These are phyloP conservation scores for Botrytis fragariae DNA, from an alignment of 2,329 filamentous ascomycete genomes.

Conservation along the genomic window DNA sequence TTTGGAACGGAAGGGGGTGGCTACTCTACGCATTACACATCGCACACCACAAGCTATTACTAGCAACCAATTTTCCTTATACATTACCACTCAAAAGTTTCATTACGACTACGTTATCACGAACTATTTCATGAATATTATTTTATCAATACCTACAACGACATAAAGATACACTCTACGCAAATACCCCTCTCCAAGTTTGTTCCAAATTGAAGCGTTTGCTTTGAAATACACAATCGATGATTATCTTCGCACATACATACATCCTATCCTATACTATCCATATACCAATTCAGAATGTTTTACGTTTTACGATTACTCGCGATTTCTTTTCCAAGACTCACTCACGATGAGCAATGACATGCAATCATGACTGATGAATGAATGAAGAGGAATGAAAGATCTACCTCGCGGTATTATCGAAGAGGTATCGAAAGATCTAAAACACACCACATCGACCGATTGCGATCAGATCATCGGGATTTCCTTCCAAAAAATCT, in stretches of 20 bases:
- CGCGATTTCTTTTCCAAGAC: neutral
- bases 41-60: constrained; percentile 17
- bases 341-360: constrained; percentile 20
- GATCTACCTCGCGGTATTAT: constrained; percentile 9
- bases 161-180: constrained; percentile 9
- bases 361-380: constrained; percentile 18
- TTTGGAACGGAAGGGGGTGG: constrained; percentile 5
- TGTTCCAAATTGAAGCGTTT: constrained; percentile 19
- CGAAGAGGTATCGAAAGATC: neutral
- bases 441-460: constrained; percentile 17
- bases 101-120: constrained; percentile 21
- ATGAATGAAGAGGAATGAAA: constrained; percentile 11
- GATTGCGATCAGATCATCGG: constrained; percentile 15
- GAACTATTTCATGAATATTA: constrained; percentile 21
- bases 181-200: constrained; percentile 15
- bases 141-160: constrained; percentile 4
- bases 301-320: constrained; percentile 10
- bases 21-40: constrained; percentile 7
- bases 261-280: neutral
- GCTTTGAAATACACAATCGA: constrained; percentile 16
- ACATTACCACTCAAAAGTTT: constrained; percentile 3
- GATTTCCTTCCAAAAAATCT: constrained; percentile 3
- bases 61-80: constrained; percentile 21
- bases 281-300: neutral
- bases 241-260: constrained; percentile 15